Conservation (phyloP, 2,329 filamentous ascomycete species). For the Penicillium vulpinum region DNA sequence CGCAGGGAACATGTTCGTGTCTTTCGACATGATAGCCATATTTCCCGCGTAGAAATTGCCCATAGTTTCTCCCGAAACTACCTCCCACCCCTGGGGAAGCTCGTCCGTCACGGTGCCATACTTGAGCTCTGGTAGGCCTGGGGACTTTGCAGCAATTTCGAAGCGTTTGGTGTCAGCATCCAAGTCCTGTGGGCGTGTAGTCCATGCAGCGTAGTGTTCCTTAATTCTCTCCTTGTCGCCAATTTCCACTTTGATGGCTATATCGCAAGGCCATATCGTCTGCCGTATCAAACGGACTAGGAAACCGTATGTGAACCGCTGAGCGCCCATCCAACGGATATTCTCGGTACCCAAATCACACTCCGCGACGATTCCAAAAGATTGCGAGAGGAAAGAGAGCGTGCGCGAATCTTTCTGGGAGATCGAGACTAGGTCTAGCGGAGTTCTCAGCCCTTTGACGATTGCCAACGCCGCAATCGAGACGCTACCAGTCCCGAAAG, state of each 20-base stretch:
- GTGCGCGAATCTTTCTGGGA: conserved; percentile 75
- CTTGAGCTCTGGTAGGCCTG: conserved; percentile 68
- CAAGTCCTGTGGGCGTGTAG: conserved; percentile 37
- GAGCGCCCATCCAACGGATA: conserved; percentile 86
- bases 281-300: conserved; percentile 73
- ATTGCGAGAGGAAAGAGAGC: conserved; percentile 87
- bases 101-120: conserved; percentile 80
- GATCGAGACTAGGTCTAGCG: conserved; percentile 81
- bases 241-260: conserved; percentile 80
- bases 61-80: conserved; percentile 71
- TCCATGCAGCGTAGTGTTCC: conserved; percentile 63
- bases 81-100: conserved; percentile 74
- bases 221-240: conserved; percentile 73
- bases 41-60: conserved; percentile 95
- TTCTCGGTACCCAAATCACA: conserved; percentile 86
- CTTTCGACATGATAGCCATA: conserved; percentile 87
- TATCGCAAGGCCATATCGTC: conserved; percentile 82
- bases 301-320: conserved; percentile 83
- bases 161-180: conserved; percentile 21
- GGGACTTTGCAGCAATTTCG: conserved; percentile 43
- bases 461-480: conserved; percentile 77
- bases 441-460: conserved; percentile 81
- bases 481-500: conserved; percentile 76
- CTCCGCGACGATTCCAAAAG: conserved; percentile 86
- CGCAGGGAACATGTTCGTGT: conserved; percentile 79